Evolutionary conservation across 2,329 filamentous ascomycete genomes (phyloP), one percentile per base, ranked within the genome.

Genomic region (Exophiala sp.): DNA sequence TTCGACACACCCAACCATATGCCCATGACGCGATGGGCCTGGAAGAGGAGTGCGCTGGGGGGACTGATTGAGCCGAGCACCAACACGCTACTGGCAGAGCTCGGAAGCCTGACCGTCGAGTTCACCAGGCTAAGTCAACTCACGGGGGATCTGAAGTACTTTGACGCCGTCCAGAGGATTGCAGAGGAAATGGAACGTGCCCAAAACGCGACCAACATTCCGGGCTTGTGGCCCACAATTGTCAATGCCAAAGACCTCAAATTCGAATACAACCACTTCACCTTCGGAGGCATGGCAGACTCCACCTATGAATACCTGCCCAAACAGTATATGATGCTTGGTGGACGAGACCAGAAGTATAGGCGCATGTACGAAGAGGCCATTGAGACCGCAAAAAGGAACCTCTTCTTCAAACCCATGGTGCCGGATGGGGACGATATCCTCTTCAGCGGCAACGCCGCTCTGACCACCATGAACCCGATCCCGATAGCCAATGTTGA

Each of bases 401-500:
- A 86, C 65, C 74, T 95, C 8, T 79, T 95, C 50, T 95, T 81
- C 68, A 78, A 84, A 3, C 88, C 89, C 0, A 85, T 93, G 80
- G 77, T 81, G 16, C 77, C 81, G 5, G 77, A 79, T 23, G 73
- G 79, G 46, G 78, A 78, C 44, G 80, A 91, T 52, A 78, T 93
- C n/a, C 74, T 93, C 7, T 69, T 80, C 47, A 72, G 78, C 2
- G 77, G 76, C 9, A 71, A 75, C 53, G 67, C 70, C 5, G 67
- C 66, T 13, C 66, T 69, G 1, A 63, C 65, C 37, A 59, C 53
- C 42, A 52, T 58, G 24, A 63, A 59, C 3, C 53, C 58, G 2
- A 53, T 59, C 7, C 41, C 58, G 61, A 52, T 61, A 19, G 35
- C 51, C 1, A 52, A 59, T 16, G 64, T 58, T 16, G 59, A 64